A percentile compares a stretch with the other conserved stretches of the same genome.
These are phyloP conservation scores for Berberis thunbergii DNA, from an alignment of 164 flowering plant genomes.

Conservation along the genomic window DNA sequence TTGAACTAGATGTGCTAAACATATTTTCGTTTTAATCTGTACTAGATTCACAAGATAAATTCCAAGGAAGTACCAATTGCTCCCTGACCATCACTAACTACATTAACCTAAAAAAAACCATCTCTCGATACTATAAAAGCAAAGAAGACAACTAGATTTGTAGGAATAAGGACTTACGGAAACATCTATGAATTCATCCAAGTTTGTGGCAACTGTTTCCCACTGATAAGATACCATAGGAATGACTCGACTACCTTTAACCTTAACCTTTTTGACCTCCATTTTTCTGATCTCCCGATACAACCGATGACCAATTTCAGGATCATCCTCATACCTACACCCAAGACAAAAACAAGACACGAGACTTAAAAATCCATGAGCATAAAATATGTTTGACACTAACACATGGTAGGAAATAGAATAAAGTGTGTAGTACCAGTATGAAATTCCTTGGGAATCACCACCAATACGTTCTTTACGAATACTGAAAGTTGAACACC, in stretches of 20 bases:
- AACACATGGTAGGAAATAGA: background rate
- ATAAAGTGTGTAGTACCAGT: slow-evolving; percentile 49
- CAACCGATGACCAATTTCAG: slow-evolving; percentile 74
- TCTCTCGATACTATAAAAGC: background rate
- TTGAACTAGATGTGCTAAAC: too few relatives aligned
- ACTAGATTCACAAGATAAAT: too few relatives aligned
- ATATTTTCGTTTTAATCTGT: too few relatives aligned
- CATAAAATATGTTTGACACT: background rate
- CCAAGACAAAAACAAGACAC: background rate
- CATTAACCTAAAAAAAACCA: background rate
- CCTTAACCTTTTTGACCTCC: slow-evolving; percentile 69
- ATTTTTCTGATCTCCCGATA: slow-evolving; percentile 83
- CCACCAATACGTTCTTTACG: slow-evolving; percentile 97
- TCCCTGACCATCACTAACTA: too few relatives aligned
- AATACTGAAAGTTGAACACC: slow-evolving; percentile 71
- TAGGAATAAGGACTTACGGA: slow-evolving; percentile 50
- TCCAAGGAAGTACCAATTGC: too few relatives aligned
- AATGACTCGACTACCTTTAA: slow-evolving; percentile 46
- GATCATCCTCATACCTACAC: slow-evolving; percentile 95
- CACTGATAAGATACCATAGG: slow-evolving; percentile 64
- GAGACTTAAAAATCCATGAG: background rate
- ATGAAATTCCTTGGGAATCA: slow-evolving; percentile 82
- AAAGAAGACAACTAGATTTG: background rate
- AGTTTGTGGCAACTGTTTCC: slow-evolving; percentile 98
- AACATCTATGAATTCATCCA: slow-evolving; percentile 93